These are phyloP conservation scores for Neurospora sp. DNA, from an alignment of 2,329 filamentous ascomycete genomes.

Conservation along the genomic window DNA sequence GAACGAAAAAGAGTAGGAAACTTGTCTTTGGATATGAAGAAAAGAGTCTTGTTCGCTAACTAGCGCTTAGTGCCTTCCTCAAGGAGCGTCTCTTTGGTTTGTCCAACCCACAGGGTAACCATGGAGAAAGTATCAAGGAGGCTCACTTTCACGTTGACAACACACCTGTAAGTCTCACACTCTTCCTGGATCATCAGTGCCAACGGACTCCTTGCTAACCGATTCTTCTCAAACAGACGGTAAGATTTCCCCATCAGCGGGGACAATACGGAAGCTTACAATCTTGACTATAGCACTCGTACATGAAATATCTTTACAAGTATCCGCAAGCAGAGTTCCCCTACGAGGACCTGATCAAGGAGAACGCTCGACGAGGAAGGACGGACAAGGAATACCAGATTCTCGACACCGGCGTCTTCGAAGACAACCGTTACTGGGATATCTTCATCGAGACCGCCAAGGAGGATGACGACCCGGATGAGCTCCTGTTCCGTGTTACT, in stretches of 20 bases:
- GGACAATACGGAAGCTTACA: conserved; percentile 10
- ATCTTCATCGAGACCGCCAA: conserved; percentile 96
- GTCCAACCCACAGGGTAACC: conserved; percentile 93
- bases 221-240: conserved; percentile 28
- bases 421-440: conserved; percentile 90
- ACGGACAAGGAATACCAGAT: conserved; percentile 85
- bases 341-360: conserved; percentile 76
- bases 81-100: conserved; percentile 93
- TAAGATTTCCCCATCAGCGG: conserved; percentile 20
- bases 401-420: conserved; percentile 77
- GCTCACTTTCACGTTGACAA: conserved; percentile 95
- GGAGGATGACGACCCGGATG: conserved; percentile 82
- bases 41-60: conserved; percentile 28
- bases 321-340: conserved; percentile 88
- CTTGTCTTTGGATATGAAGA: not conserved
- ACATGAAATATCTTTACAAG: conserved; percentile 99
- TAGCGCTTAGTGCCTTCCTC: conserved; percentile 60
- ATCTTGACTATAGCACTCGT: conserved; percentile 60
- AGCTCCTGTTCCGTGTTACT: conserved; percentile 86
- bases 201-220: conserved; percentile 19
- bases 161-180: conserved; percentile 50
- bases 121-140: conserved; percentile 95
- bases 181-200: not conserved
- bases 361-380: conserved; percentile 70
- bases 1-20: conserved; percentile 81